Evolutionary conservation across 1,139 yeast genomes (phyloP).

Genomic region (Diutina sp.): DNA sequence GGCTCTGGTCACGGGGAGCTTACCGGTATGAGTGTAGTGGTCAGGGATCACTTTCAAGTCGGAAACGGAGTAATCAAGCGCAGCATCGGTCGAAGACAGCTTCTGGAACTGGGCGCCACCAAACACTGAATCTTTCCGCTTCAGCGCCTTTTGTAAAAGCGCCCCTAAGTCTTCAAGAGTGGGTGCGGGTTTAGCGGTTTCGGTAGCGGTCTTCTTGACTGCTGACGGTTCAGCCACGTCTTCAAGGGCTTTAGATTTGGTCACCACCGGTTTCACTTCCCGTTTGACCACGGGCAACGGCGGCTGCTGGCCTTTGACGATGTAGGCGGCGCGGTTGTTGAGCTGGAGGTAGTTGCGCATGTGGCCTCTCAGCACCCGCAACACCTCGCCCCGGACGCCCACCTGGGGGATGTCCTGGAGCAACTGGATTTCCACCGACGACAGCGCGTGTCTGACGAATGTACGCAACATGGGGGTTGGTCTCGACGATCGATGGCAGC

Average conservation of each 20-base stretch:
- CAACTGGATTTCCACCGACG: conserved; percentile 35
- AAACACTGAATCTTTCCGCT: conserved; percentile 8
- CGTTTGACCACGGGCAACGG: conserved; percentile 44
- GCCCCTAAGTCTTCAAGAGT: conserved; percentile 26
- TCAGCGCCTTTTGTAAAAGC: conserved; percentile 15
- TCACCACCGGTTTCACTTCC: conserved; percentile 4
- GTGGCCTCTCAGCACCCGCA: conserved; percentile 65
- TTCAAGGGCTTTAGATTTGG: conserved; percentile 4
- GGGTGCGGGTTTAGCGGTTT: conserved; percentile 11
- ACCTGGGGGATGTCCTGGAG: conserved; percentile 49
- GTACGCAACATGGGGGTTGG: background rate
- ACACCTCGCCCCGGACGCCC: conserved; percentile 60
- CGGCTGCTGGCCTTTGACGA: conserved; percentile 40
- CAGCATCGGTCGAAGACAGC: conserved; percentile 3
- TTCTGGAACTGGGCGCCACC: conserved; percentile 4
- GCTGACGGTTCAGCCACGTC: conserved; percentile 3
- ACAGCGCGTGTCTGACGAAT: background rate
- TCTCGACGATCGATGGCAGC: background rate
- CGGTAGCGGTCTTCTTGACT: conserved; percentile 3
- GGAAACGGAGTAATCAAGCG: conserved; percentile 13
- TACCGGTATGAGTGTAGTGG: conserved; percentile 10
- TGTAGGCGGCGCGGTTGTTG: conserved; percentile 60
- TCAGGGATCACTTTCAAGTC: conserved; percentile 24
- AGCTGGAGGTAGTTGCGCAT: conserved; percentile 75
- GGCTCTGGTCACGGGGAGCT: conserved; percentile 18